Conservation (phyloP, 768 basidiomycete species). For the Auricularia cornea region DNA sequence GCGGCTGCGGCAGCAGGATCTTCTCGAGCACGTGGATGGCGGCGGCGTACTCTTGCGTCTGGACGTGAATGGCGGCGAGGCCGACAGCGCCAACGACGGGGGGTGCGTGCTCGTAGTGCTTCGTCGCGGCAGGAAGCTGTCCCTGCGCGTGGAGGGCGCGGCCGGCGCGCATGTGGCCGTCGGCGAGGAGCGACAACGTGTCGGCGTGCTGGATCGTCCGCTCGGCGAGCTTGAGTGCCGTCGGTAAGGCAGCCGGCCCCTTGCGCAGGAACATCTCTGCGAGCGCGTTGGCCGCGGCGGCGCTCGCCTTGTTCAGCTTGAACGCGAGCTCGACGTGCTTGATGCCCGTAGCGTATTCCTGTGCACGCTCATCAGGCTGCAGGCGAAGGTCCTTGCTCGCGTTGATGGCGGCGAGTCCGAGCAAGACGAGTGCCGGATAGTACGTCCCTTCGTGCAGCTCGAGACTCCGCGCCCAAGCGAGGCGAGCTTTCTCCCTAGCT, state of each 20-base stretch:
- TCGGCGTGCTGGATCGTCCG: conserved; percentile 92
- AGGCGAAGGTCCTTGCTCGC: conserved; percentile 65
- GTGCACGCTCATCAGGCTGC: conserved; percentile 52
- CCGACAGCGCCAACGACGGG: conserved; percentile 79
- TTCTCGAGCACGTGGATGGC: conserved; percentile 82
- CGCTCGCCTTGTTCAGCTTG: conserved; percentile 63
- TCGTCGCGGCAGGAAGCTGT: conserved; percentile 51
- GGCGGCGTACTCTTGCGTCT: conserved; percentile 70
- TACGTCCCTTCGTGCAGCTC: conserved; percentile 77
- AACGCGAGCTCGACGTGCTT: conserved; percentile 71
- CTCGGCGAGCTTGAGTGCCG: conserved; percentile 91
- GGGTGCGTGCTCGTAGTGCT: conserved; percentile 60
- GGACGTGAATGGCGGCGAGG: conserved; percentile 79
- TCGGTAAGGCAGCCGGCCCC: conserved; percentile 35
- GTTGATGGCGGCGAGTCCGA: conserved; percentile 84
- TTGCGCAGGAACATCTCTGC: conserved; percentile 73
- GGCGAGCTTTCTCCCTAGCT: conserved; percentile 70
- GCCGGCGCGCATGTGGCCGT: conserved; percentile 78
- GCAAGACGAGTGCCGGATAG: conserved; percentile 71
- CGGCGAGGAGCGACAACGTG: conserved; percentile 72
- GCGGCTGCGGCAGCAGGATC: conserved; percentile 54
- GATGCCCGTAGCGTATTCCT: conserved; percentile 55
- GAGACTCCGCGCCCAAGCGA: conserved; percentile 84
- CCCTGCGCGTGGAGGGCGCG: conserved; percentile 73
- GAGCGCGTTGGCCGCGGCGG: conserved; percentile 74